These are phyloP conservation scores for Rhytidiadelphus loreus DNA, from an alignment of 225 moss, liverwort and hornwort species.

Conservation along the genomic window DNA sequence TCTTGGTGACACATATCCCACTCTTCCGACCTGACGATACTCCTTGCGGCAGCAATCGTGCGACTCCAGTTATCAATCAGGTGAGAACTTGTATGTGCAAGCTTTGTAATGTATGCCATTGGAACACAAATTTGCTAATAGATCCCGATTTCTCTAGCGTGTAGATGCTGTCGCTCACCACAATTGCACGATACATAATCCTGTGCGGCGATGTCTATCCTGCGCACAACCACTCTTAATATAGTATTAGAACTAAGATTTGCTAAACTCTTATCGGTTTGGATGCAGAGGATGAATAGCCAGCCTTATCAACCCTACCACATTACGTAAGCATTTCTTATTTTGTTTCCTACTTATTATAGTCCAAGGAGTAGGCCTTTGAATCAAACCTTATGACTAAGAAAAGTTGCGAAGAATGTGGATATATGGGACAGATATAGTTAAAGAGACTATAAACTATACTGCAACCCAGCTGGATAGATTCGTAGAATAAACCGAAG, in stretches of 20 bases:
- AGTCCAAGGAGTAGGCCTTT: not conserved
- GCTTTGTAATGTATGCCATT: not conserved
- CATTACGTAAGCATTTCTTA: slow-evolving; percentile 36
- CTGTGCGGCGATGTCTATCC: not conserved
- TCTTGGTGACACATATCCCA: slow-evolving; percentile 58
- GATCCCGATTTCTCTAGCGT: not conserved
- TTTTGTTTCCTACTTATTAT: not conserved
- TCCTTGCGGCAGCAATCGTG: slow-evolving; percentile 53
- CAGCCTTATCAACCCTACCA: slow-evolving; percentile 23
- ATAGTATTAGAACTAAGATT: not conserved
- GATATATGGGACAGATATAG: not conserved
- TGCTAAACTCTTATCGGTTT: not conserved
- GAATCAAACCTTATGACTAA: not conserved
- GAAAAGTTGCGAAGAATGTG: not conserved
- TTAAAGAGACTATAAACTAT: not conserved
- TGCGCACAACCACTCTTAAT: not conserved
- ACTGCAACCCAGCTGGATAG: not conserved
- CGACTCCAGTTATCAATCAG: slow-evolving; percentile 44
- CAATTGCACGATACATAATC: not conserved
- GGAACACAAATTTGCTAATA: not conserved
- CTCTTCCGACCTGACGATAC: slow-evolving; percentile 60
- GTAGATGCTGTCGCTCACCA: not conserved
- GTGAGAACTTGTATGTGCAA: slow-evolving; percentile 2
- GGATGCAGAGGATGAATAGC: slow-evolving; percentile 37
- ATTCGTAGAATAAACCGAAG: not conserved